These are phyloP conservation scores for Malassezia yamatoensis DNA, from an alignment of 1,284 basidiomycete species.

Conservation along the genomic window DNA sequence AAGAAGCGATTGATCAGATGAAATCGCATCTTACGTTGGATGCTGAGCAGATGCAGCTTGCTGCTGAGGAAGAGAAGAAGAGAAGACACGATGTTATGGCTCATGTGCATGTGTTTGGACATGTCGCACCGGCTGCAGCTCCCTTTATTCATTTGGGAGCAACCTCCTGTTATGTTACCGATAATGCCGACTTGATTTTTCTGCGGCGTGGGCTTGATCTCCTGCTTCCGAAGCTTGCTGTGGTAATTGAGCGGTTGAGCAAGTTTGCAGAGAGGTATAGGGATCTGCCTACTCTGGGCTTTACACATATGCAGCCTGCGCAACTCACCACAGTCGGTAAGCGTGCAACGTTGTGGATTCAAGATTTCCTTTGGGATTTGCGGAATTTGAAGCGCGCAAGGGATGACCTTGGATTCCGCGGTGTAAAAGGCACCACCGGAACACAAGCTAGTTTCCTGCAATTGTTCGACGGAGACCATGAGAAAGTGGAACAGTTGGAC, in stretches of 20 bases:
- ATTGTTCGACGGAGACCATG: conserved; percentile 76
- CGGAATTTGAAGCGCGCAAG: conserved; percentile 81
- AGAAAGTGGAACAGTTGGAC: conserved; percentile 84
- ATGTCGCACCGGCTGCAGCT: conserved; percentile 84
- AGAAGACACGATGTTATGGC: conserved; percentile 99
- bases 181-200: conserved; percentile 84
- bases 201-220: conserved; percentile 74
- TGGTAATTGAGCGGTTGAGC: conserved; percentile 78
- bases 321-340: conserved; percentile 99
- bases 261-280: conserved; percentile 59
- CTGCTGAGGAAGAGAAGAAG: conserved; percentile 90
- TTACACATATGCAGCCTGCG: conserved; percentile 98
- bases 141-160: conserved; percentile 96
- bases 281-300: conserved; percentile 60
- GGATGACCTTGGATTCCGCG: conserved; percentile 90
- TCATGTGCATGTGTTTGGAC: conserved; percentile 93
- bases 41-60: conserved; percentile 78
- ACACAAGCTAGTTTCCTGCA: conserved; percentile 93
- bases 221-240: conserved; percentile 73
- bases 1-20: conserved; percentile 90
- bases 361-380: conserved; percentile 90
- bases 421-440: conserved; percentile 97
- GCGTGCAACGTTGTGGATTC: conserved; percentile 88
- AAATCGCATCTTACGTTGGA: conserved; percentile 72
- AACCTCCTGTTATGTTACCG: conserved; percentile 96